These are phyloP conservation scores for Epipyxis sp. DNA, from an alignment of 108 stramenopile genomes.

Conservation along the genomic window DNA sequence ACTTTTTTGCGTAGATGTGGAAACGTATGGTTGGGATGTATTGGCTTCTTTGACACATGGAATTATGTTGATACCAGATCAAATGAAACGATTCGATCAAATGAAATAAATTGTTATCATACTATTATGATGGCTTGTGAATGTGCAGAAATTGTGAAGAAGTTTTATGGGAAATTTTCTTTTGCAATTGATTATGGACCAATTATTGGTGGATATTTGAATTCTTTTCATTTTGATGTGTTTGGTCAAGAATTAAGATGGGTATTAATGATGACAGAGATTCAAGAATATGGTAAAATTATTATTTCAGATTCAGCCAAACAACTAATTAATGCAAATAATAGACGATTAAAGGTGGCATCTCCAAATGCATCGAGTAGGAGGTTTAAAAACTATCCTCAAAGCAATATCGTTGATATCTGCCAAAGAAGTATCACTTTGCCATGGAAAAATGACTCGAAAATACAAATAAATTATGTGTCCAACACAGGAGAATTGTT, in stretches of 20 bases:
- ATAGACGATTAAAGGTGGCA: too few relatives aligned
- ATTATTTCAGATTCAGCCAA: neutral
- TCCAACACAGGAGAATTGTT: too few relatives aligned
- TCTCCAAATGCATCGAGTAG: too few relatives aligned
- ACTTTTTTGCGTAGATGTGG: neutral
- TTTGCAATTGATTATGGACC: constrained; percentile 1
- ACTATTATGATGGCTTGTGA: neutral
- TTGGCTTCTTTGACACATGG: neutral
- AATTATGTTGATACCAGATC: neutral
- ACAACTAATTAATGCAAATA: neutral
- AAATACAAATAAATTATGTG: too few relatives aligned
- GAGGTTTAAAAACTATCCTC: too few relatives aligned
- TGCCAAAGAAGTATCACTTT: too few relatives aligned
- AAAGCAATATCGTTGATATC: too few relatives aligned
- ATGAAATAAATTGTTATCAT: neutral
- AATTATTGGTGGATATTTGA: neutral
- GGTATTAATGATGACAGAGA: neutral
- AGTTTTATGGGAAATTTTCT: neutral
- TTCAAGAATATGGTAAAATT: neutral
- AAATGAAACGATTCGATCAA: neutral
- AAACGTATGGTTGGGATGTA: constrained; percentile 2
- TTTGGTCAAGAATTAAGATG: constrained; percentile 19
- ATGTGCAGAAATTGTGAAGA: too few relatives aligned
- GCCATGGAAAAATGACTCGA: too few relatives aligned
- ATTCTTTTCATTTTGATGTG: neutral